Evolutionary conservation across 1,284 basidiomycete species (phyloP), one percentile per base, ranked within the genome.

Genomic region (Ganoderma leucocontextum): DNA sequence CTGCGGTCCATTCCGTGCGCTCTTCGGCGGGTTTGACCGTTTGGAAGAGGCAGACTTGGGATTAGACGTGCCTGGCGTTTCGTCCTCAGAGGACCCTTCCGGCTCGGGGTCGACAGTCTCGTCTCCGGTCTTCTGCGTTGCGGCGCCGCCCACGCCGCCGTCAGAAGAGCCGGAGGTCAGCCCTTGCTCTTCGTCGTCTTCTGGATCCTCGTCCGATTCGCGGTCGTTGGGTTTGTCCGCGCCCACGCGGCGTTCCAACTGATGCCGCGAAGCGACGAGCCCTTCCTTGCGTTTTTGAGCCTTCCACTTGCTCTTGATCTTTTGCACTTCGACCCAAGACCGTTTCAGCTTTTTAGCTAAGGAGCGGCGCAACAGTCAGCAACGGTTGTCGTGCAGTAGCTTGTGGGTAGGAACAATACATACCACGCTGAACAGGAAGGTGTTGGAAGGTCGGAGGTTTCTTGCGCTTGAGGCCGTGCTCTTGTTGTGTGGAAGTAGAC

Each of bases 301-400:
- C 70, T 85, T 91, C 92, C 93, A 94, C 82, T 90, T 86, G 75
- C 85, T 88, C 75, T 91, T 92, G 68, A 94, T 87, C 79, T 94
- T 94, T 69, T 86, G 85, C 68, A 85, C 89, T 68, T 90, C 85
- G 4, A 94, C 83, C 93, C 93, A 94, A 62, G 84, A 83, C 77
- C 87, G 86, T 79, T 93, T 94, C 69, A 94, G 82, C 74, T 88
- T 89, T 76, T 86, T 89, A 17, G 92, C 93, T 94, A 73, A 29
- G 65, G 6, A 66, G 39, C n/a, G 8, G 67, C 22, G 59, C 66
- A 19, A 55, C 64, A 60, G 58, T 62, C 60, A 33, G 33, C n/a
- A 49, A 47, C 25, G 42, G 61, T 58, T 49, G 57, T 39, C 41
- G 64, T 53, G 47, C 22, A 9, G 49, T 33, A 44, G 38, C 12